Evolutionary conservation across 2,329 filamentous ascomycete genomes (phyloP), one percentile per base, ranked within the genome.

Genomic region (Drechslerella dactyloides): DNA sequence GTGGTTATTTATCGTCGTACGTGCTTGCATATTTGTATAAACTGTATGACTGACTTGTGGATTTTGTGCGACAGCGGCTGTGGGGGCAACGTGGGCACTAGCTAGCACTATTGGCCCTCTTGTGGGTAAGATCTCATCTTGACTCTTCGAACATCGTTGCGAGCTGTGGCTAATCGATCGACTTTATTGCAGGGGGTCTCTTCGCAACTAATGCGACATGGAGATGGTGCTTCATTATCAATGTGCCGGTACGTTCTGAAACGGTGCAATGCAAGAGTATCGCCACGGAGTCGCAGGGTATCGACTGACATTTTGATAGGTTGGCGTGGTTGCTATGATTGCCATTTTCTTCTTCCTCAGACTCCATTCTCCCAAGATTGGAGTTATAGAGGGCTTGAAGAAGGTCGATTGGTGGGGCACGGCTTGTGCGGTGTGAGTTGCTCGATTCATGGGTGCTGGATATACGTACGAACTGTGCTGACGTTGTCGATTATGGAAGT

Each of bases 221-320:
- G 88, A 81, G 88, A 53, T 89, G 87, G 87, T 90, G 85, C 76
- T 87, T 87, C 78, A 87, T 86, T 77, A 84, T 90, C 78, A 90
- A 91, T 78, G 76, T 85, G 10, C 83, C 83, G 2, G 78, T 85
- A 53, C 74, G 78, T 78, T 75, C 13, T 76, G 75, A 24, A 62
- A n/a, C 2, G 19, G 64, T 2, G 76, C 27, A 40, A 50, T 40
- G 11, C 19, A 33, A 40, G 2, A 24, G 21, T 48, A 2, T 17
- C 44, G 51, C 8, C 37, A 73, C 63, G 51, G 65, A n/a, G n/a
- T n/a, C 7, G 13, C 30, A 44, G 76, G 52, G 76, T 74, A 2
- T 76, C 58, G 77, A 77, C 19, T 42, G 19, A n/a, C 30, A 24
- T 60, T 33, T 1, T 5, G 17, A 21, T 56, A 72, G 24, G 74